Evolutionary conservation across 192 early-diverging fungal species (phyloP).

Genomic region (Backusella liffmaniae): DNA sequence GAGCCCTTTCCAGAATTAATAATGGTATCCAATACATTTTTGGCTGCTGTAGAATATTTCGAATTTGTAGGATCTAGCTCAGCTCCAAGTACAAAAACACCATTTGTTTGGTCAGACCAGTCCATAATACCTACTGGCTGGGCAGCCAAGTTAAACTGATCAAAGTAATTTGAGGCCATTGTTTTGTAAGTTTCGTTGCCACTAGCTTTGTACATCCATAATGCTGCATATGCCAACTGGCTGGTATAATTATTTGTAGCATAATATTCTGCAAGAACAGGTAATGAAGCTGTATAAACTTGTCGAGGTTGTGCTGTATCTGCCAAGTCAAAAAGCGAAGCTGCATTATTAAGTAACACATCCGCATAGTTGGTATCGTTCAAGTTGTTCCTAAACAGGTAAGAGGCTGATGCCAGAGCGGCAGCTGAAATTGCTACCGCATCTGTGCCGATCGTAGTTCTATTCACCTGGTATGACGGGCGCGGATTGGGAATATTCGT

Average conservation of each 20-base stretch:
- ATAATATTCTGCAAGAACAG: conserved; percentile 41
- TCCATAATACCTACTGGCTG: conserved; percentile 35
- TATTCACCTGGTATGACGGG: conserved; percentile 48
- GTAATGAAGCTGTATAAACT: conserved; percentile 41
- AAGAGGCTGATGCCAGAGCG: conserved; percentile 53
- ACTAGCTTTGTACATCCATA: conserved; percentile 57
- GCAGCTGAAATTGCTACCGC: conserved; percentile 53
- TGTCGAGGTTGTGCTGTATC: conserved; percentile 45
- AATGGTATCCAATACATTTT: conserved; percentile 40
- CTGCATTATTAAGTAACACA: conserved; percentile 41
- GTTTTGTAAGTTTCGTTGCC: conserved; percentile 40
- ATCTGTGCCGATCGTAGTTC: conserved; percentile 51
- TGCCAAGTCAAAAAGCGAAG: conserved; percentile 46
- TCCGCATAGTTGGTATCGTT: conserved; percentile 49
- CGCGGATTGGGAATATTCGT: conserved; percentile 47
- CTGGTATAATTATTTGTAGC: conserved; percentile 39
- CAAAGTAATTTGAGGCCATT: conserved; percentile 46
- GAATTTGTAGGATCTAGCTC: conserved; percentile 29
- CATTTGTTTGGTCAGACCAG: conserved; percentile 51
- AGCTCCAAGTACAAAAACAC: conserved; percentile 50
- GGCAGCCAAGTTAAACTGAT: conserved; percentile 33
- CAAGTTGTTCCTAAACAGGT: conserved; percentile 49
- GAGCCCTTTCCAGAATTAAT: conserved; percentile 14
- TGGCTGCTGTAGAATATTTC: conserved; percentile 38
- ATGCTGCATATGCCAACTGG: conserved; percentile 54